These are phyloP conservation scores for Raphanus sativus DNA, from an alignment of 345 rosid genomes.

Conservation along the genomic window DNA sequence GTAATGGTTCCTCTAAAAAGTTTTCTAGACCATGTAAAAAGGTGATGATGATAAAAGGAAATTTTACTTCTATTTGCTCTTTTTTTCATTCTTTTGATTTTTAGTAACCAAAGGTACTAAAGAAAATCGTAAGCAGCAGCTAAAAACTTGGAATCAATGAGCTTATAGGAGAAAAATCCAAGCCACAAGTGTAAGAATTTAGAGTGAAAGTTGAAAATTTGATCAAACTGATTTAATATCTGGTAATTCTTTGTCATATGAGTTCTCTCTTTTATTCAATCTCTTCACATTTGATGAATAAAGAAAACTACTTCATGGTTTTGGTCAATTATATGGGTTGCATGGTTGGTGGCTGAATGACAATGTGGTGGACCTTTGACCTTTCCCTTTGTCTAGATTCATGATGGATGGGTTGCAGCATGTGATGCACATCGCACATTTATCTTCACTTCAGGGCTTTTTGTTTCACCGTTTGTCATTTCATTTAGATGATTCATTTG, in stretches of 20 bases:
- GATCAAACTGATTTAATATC: neutral
- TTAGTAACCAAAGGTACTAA: neutral
- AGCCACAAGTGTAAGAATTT: neutral
- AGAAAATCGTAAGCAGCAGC: neutral
- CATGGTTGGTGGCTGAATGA: neutral
- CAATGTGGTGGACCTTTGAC: neutral
- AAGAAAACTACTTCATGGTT: neutral
- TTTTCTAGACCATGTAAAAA: slow-evolving; percentile 13
- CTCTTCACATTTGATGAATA: neutral
- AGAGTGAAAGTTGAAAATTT: neutral
- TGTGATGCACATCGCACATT: neutral
- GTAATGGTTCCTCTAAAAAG: neutral
- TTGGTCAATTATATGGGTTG: neutral
- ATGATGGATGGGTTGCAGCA: neutral
- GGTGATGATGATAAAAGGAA: slow-evolving; percentile 5
- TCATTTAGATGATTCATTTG: too few relatives aligned
- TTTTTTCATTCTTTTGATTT: neutral
- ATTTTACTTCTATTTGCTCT: neutral
- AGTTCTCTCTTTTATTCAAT: neutral
- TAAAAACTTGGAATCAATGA: neutral
- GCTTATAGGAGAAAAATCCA: neutral
- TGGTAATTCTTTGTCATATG: too few relatives aligned
- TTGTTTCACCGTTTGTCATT: too few relatives aligned
- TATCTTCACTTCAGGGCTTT: neutral
- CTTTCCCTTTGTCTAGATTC: neutral